A percentile compares a stretch with the other conserved stretches of the same genome.
These are phyloP conservation scores for Pichia manshurica DNA, from an alignment of 805 yeast genomes.

Conservation along the genomic window DNA sequence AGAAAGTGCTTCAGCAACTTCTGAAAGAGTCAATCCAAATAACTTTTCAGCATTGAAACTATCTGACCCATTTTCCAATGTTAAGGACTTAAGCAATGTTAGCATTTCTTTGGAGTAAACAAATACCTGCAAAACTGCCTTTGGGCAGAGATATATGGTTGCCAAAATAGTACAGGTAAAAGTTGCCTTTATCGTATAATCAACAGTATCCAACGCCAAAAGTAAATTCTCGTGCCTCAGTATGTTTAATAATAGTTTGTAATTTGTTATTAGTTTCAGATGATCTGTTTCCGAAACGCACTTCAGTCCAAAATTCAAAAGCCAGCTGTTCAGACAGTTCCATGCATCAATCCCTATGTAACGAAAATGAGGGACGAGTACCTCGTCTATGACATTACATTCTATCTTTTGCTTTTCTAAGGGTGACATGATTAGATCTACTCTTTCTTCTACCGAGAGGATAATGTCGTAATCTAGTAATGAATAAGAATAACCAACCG, in stretches of 20 bases:
- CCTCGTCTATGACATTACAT: slow-evolving; percentile 11
- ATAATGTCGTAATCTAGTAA: slow-evolving; percentile 21
- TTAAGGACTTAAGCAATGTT: slow-evolving; percentile 14
- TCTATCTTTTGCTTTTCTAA: slow-evolving; percentile 5
- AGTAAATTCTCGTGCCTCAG: slow-evolving; percentile 21
- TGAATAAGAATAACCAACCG: slow-evolving; percentile 12
- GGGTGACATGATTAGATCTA: slow-evolving; percentile 17
- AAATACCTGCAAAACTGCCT: slow-evolving; percentile 21
- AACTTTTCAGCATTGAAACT: not conserved
- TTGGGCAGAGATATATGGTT: slow-evolving; percentile 23
- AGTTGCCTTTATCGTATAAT: slow-evolving; percentile 1
- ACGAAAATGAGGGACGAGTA: slow-evolving; percentile 20
- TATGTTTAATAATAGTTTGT: slow-evolving; percentile 16
- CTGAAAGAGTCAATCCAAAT: not conserved
- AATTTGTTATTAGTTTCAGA: slow-evolving; percentile 10
- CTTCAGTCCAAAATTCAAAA: slow-evolving; percentile 15
- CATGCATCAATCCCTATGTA: slow-evolving; percentile 15
- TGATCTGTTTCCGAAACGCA: slow-evolving; percentile 7
- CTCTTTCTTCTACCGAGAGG: slow-evolving; percentile 17
- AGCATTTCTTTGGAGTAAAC: slow-evolving; percentile 26
- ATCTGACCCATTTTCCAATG: not conserved
- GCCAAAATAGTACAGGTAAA: slow-evolving; percentile 21
- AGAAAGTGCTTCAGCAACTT: slow-evolving; percentile 7
- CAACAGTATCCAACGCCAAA: slow-evolving; percentile 4
- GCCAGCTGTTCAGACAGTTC: slow-evolving; percentile 20